Conservation (phyloP, 2,329 filamentous ascomycete genomes). For the Fusarium armeniacum region DNA sequence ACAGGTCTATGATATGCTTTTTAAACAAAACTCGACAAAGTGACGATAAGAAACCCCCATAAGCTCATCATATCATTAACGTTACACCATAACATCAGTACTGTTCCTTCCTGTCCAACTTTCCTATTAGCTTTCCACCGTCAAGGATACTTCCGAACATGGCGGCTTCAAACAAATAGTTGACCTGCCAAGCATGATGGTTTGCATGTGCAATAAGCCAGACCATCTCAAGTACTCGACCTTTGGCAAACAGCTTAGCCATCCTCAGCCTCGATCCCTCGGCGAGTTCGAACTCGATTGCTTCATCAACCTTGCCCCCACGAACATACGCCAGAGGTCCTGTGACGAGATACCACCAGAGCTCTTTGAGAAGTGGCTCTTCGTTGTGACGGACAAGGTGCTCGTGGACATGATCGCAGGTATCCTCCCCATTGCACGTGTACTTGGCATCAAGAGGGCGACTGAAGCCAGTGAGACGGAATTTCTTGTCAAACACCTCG, state of each 20-base stretch:
- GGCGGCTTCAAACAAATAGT: slow-evolving; percentile 52
- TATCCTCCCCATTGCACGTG: slow-evolving; percentile 38
- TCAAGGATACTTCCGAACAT: slow-evolving; percentile 55
- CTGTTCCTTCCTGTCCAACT: slow-evolving; percentile 50
- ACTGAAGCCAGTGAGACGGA: slow-evolving; percentile 49
- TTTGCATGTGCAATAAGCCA: slow-evolving; percentile 46
- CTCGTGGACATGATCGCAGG: slow-evolving; percentile 33
- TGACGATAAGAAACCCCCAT: neutral
- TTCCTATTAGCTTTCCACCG: slow-evolving; percentile 48
- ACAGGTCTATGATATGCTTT: neutral
- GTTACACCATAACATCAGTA: neutral
- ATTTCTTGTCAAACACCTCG: slow-evolving; percentile 50
- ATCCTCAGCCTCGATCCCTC: slow-evolving; percentile 42
- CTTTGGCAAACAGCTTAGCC: slow-evolving; percentile 44
- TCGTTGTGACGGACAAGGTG: slow-evolving; percentile 14
- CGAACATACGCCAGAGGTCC: slow-evolving; percentile 39
- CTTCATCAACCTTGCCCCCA: slow-evolving; percentile 32
- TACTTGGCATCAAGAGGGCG: slow-evolving; percentile 38
- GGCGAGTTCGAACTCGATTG: slow-evolving; percentile 16
- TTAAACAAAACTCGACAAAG: neutral
- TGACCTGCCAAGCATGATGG: slow-evolving; percentile 52
- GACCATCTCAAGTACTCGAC: slow-evolving; percentile 43
- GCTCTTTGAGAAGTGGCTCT: slow-evolving; percentile 37
- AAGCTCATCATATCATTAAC: slow-evolving; percentile 14
- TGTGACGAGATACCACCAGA: slow-evolving; percentile 40